These are phyloP conservation scores for Claviceps sp. DNA, from an alignment of 2,329 filamentous ascomycete genomes.

Conservation along the genomic window DNA sequence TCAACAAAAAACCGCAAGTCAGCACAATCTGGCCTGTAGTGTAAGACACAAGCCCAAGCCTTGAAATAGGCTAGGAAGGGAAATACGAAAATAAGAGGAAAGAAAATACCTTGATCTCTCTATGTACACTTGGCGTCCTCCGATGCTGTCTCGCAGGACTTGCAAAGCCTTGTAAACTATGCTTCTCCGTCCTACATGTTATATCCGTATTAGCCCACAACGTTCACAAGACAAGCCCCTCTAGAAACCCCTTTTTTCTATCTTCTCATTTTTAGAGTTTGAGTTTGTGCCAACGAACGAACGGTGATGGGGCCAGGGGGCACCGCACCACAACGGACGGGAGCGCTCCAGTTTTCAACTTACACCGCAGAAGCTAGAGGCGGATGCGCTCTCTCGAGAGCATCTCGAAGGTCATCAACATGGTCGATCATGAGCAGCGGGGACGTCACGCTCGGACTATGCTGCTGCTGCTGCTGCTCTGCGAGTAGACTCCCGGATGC, in stretches of 20 bases:
- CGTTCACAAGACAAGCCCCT: neutral
- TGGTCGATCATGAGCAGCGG: slow-evolving; percentile 18
- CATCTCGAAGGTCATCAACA: slow-evolving; percentile 9
- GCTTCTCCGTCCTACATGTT: slow-evolving; percentile 28
- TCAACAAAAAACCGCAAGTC: slow-evolving; percentile 2
- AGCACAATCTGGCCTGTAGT: no score
- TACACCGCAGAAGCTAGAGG: slow-evolving; percentile 26
- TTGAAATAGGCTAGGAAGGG: no score
- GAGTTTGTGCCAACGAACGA: no score
- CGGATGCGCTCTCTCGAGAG: slow-evolving; percentile 10
- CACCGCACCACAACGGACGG: neutral
- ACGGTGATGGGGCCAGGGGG: no score
- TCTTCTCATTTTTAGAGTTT: no score
- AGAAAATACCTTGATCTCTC: slow-evolving; percentile 38
- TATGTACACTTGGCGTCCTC: slow-evolving; percentile 43
- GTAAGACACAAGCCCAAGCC: no score
- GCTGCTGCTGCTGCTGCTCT: neutral
- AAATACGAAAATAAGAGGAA: neutral
- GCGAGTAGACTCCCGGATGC: neutral
- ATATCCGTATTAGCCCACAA: neutral
- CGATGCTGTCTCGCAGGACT: slow-evolving; percentile 45
- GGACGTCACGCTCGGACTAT: slow-evolving; percentile 9
- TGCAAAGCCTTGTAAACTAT: slow-evolving; percentile 26
- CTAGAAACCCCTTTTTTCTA: no score
- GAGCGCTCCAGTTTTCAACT: slow-evolving; percentile 12